A percentile compares a stretch with the other conserved stretches of the same genome.
Conservation (phyloP, 495 filamentous ascomycete species). For the Daldinia childiae region DNA sequence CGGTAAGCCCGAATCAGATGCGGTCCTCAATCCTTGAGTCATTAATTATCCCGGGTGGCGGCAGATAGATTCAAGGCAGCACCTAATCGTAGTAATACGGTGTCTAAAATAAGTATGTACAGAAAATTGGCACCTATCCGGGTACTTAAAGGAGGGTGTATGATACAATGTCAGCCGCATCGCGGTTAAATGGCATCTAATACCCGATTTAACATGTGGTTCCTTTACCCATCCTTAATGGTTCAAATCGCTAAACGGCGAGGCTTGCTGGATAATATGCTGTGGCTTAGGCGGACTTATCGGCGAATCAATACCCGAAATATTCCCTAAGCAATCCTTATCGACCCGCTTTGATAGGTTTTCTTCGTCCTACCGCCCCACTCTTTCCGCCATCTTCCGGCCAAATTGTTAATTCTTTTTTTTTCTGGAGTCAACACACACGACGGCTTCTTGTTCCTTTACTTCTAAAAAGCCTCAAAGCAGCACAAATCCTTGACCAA, state of each 20-base stretch:
- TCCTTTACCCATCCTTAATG: conserved; percentile 23
- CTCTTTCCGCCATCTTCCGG: conserved; percentile 35
- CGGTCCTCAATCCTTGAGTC: background rate
- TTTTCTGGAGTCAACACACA: conserved; percentile 28
- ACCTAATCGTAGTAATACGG: background rate
- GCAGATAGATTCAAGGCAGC: background rate
- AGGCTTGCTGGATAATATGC: conserved; percentile 18
- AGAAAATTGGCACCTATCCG: background rate
- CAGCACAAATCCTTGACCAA: conserved; percentile 7
- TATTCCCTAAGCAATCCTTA: conserved; percentile 7
- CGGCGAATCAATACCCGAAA: conserved; percentile 40
- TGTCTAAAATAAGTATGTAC: too few species aligned
- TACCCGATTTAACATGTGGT: conserved; percentile 27
- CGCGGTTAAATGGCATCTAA: conserved; percentile 35
- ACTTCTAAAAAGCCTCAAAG: conserved; percentile 43
- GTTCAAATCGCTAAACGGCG: conserved; percentile 21
- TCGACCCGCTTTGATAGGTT: conserved; percentile 16
- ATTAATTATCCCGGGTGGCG: background rate
- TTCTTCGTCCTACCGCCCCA: conserved; percentile 22
- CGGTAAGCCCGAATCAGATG: conserved; percentile 7
- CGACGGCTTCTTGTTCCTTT: conserved; percentile 24
- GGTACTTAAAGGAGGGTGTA: background rate
- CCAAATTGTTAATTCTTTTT: conserved; percentile 33
- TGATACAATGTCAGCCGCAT: conserved; percentile 24
- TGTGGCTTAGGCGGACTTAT: conserved; percentile 37